These are phyloP conservation scores for Flaveria floridana DNA, from an alignment of 140 eudicot species.

Conservation along the genomic window DNA sequence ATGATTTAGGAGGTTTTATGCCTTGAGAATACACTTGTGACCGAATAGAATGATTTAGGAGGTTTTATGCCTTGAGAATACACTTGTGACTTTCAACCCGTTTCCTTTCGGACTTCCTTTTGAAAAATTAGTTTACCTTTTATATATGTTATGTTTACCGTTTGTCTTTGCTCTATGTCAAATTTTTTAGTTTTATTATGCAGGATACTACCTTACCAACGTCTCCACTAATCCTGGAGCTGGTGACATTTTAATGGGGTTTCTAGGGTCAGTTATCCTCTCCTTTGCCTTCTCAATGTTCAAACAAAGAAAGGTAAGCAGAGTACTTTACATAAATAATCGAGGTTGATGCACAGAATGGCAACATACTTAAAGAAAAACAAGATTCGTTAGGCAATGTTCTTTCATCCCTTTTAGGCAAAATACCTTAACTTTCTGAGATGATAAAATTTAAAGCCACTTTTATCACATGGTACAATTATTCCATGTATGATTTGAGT, in stretches of 20 bases:
- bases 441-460: background rate
- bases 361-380: background rate
- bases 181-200: conserved; percentile 18
- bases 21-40: background rate
- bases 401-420: background rate
- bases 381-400: background rate
- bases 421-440: background rate
- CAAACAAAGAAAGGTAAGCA: conserved; percentile 84
- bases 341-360: background rate
- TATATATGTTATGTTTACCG: background rate
- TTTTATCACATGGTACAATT: too few relatives aligned
- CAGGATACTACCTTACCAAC: conserved; percentile 92
- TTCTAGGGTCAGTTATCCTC: conserved; percentile 87
- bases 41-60: background rate
- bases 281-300: conserved; percentile 98
- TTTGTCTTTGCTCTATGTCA: conserved; percentile 9
- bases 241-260: conserved; percentile 96
- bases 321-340: background rate
- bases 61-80: background rate
- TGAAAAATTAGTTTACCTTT: background rate
- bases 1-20: background rate
- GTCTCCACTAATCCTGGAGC: conserved; percentile 90
- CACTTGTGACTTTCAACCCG: background rate
- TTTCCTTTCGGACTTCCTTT: background rate
- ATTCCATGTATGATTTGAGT: too few relatives aligned